Base-by-base conservation (phyloP, 2,329 filamentous ascomycete species). In the Verticillium dahliae region DNA sequence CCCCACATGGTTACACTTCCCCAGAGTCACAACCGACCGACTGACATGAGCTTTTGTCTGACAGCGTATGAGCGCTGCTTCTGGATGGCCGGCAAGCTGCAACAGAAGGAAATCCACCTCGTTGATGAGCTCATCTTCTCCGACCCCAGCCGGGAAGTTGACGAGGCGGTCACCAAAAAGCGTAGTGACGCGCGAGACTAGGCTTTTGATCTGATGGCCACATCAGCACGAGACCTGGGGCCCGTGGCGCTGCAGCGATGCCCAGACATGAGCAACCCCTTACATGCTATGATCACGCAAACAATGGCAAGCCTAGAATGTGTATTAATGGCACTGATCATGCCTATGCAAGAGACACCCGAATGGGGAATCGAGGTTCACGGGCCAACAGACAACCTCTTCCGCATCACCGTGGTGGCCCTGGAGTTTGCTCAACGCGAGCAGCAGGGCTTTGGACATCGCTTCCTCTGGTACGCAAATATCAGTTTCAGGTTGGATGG, bases 391-490 rank as follows among this genome's bases (percentile, higher is more conserved):
- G 67, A 77, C 58, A 66, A 76, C 56, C 67, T 80, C 27, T 74
- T 80, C 4, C 74, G 75, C 15, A 68, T 73, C 0, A 72, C 72
- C 0, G 66, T 71, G 14, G 63, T 70, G 5, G 57, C 27, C 6
- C 31, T 22, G 7, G 60, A 59, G 35, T 35, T 56, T 11, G 15
- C 34, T 9, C 45, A 55, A 2, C 33, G 33, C 0, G 13, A 31
- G 1, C 31, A 41, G 57, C 45, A 31, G 14, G 27, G 27, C 1
- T n/a, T 45, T 13, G 57, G 57, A 1, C 57, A 2, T 1, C 27
- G 80, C 2, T 86, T 85, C 67, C 67, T 80, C 13, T 86, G 84
- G 84, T 84, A 80, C 65, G 74, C 79, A 67, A 77, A 78, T 62
- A 72, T 74, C 27, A 79, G 84, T 66, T 84, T 86, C 69, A 82